Evolutionary conservation across 768 basidiomycete species (phyloP), one percentile per base, ranked within the genome.

Genomic region (Asterophora parasitica): DNA sequence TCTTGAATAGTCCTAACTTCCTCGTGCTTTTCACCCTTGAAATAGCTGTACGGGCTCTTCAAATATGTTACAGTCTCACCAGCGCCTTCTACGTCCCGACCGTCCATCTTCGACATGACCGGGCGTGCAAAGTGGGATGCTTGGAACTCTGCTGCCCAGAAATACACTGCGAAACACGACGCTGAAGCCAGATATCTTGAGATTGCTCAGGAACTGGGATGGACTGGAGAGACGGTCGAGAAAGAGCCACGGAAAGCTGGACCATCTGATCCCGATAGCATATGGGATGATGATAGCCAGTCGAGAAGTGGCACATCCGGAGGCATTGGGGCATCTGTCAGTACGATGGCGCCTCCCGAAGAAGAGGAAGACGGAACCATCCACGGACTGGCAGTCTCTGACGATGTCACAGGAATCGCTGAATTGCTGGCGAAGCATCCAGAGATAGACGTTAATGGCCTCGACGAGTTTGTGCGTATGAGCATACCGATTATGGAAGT

Each of bases 61-160:
- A 92, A 92, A 63, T 78, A 71, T 62, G 63, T 89, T 15, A 89
- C 83, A 8, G 74, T 81, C 16, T 74, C 83, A 1, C 62, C 65
- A 4, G 50, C 40, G 4, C 90, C 89, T 10, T 71, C 66, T 32
- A 72, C 70, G 26, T 60, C 79, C 11, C 78, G 85, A 2, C 90
- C 90, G 3, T 83, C 81, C 16, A 68, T 92, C 34, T 87, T 92
- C 61, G 88, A 92, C 56, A 73, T 87, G 65, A 74, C 83, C 2
- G 88, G 84, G 12, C 72, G 87, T 15, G 88, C 88, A 2, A 92
- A 92, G 61, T 92, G 89, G 89, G 88, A 92, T 61, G 86, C 88
- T 2, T 92, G 90, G 90, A 73, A 59, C 40, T 58, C 67, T 10
- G 63, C 72, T 9, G 77, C 75, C 6, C 74, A 77, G 55, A 68